A percentile compares a stretch with the other conserved stretches of the same genome.
Evolutionary conservation across 176 grass and related monocot genomes (phyloP).

Genomic region (Tillandsia fasciculata): DNA sequence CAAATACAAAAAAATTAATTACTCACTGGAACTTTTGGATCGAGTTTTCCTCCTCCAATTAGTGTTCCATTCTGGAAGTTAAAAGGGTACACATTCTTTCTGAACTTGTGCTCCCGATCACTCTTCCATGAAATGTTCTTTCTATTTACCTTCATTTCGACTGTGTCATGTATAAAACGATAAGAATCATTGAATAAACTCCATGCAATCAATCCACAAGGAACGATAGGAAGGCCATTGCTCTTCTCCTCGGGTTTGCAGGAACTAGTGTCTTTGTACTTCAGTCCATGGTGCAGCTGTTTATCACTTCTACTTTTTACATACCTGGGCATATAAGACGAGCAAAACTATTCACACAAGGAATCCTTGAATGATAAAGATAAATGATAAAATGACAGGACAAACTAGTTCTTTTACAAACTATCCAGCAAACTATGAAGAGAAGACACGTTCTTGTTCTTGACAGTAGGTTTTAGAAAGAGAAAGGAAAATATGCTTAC

Average conservation of each 20-base stretch:
- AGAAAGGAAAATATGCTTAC: slow-evolving; percentile 22
- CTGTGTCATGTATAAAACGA: slow-evolving; percentile 40
- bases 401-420: background rate
- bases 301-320: slow-evolving; percentile 85
- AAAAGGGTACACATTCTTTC: slow-evolving; percentile 84
- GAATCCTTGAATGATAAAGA: background rate
- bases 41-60: slow-evolving; percentile 75
- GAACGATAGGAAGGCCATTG: slow-evolving; percentile 61
- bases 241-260: slow-evolving; percentile 44
- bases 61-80: slow-evolving; percentile 94
- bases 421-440: background rate
- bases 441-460: background rate
- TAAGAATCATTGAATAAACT: slow-evolving; percentile 98
- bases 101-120: slow-evolving; percentile 79
- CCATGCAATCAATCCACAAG: slow-evolving; percentile 93
- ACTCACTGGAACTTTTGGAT: slow-evolving; percentile 70
- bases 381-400: background rate
- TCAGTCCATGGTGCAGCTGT: slow-evolving; percentile 47
- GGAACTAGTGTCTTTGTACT: slow-evolving; percentile 40
- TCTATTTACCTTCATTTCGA: slow-evolving; percentile 48
- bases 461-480: slow-evolving; percentile 7
- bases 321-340: slow-evolving; percentile 39
- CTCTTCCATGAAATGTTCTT: slow-evolving; percentile 91
- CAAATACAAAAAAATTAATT: background rate
- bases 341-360: background rate